Evolutionary conservation across 2,329 filamentous ascomycete species (phyloP).

Genomic region (Fusarium verticillioides): DNA sequence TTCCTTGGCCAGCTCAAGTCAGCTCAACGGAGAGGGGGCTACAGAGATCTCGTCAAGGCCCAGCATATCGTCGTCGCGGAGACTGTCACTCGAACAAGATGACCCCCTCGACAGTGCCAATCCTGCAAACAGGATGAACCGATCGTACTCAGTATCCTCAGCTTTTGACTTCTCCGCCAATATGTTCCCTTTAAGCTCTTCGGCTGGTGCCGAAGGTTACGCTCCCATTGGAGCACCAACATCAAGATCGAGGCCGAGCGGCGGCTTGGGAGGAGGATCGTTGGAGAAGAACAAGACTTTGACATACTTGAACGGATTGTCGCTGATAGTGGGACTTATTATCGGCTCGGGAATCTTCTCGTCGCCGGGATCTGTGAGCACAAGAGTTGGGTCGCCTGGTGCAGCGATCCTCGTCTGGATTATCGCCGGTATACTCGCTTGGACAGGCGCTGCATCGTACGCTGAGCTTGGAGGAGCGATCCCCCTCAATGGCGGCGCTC

Average conservation of each 20-base stretch:
- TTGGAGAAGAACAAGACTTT: constrained; percentile 95
- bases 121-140: constrained; percentile 59
- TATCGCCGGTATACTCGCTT: constrained; percentile 90
- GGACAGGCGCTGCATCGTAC: constrained; percentile 95
- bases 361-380: constrained; percentile 91
- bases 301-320: constrained; percentile 93
- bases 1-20: constrained; percentile 87
- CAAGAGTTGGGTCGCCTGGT: constrained; percentile 89
- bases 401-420: constrained; percentile 92
- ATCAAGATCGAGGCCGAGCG: constrained; percentile 58
- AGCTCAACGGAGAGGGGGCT: constrained; percentile 62
- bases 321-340: constrained; percentile 89
- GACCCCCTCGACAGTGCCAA: constrained; percentile 76
- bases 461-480: constrained; percentile 96
- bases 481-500: constrained; percentile 91
- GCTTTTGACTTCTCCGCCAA: constrained; percentile 96
- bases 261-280: constrained; percentile 76
- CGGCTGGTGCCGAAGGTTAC: constrained; percentile 76
- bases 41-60: constrained; percentile 78
- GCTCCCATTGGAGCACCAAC: constrained; percentile 85
- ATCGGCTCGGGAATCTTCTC: constrained; percentile 98
- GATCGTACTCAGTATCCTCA: constrained; percentile 90
- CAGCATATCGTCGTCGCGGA: constrained; percentile 92
- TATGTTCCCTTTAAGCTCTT: constrained; percentile 90
- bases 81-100: constrained; percentile 84